A percentile compares a stretch with the other conserved stretches of the same genome.
Evolutionary conservation across 108 stramenopile species (phyloP).

Genomic region (Nitzschia sp.): DNA sequence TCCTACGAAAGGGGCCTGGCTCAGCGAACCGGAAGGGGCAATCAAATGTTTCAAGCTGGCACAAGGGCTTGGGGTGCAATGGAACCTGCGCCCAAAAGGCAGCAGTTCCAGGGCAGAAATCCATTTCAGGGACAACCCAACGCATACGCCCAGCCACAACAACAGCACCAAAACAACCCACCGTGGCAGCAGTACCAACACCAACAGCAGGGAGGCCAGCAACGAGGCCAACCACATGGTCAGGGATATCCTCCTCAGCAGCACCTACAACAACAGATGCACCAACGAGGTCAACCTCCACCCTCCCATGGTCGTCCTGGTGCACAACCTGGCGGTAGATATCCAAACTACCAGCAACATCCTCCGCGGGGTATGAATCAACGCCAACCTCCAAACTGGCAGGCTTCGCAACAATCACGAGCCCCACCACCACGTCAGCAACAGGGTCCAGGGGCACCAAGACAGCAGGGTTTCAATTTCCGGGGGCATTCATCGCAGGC

Average conservation of each 20-base stretch:
- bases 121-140: constrained; percentile 27
- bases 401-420: constrained; percentile 28
- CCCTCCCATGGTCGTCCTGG: constrained; percentile 1
- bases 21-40: constrained; percentile 63
- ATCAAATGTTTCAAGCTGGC: constrained; percentile 83
- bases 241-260: constrained; percentile 34
- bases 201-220: constrained; percentile 5
- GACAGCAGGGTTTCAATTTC: constrained; percentile 35
- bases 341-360: constrained; percentile 30
- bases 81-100: constrained; percentile 77
- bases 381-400: constrained; percentile 3
- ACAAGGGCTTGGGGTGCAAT: constrained; percentile 84
- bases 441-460: constrained; percentile 21
- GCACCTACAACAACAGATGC: constrained; percentile 29
- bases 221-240: constrained; percentile 1
- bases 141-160: constrained; percentile 34
- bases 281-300: constrained; percentile 11
- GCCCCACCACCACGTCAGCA: constrained; percentile 30
- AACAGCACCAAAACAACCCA: constrained; percentile 38
- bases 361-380: constrained; percentile 9
- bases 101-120: constrained; percentile 46
- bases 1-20: constrained; percentile 82
- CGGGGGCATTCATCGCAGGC: constrained; percentile 14
- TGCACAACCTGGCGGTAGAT: constrained; percentile 1
- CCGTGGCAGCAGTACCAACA: constrained; percentile 34